A percentile compares a stretch with the other conserved stretches of the same genome.
phyloP scores from a whole-genome alignment of 75 land plant species.

The Selaginella moellendorffii region DNA sequence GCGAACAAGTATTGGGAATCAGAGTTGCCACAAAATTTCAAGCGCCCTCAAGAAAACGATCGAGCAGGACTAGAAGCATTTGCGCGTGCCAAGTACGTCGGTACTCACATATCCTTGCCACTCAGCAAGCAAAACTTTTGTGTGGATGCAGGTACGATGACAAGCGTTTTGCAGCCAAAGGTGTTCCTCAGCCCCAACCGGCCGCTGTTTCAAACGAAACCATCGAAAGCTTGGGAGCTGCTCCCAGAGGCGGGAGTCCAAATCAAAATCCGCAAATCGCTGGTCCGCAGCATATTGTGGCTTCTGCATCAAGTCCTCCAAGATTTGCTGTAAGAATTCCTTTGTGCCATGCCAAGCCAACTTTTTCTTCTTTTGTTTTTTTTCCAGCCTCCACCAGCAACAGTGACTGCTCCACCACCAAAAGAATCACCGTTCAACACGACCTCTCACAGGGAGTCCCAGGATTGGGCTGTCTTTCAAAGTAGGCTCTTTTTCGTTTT shows the following conservation, averaged over 20 bases:
- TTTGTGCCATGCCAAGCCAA: too few species aligned
- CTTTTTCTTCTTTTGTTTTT: background rate
- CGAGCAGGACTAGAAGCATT: background rate
- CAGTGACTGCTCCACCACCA: background rate
- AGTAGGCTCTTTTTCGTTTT: background rate
- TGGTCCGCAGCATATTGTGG: background rate
- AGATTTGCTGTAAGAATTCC: background rate
- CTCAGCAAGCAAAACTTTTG: too few species aligned
- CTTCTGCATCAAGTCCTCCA: background rate
- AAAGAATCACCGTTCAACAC: background rate
- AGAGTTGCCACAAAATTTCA: slow-evolving; percentile 1
- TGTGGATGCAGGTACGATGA: background rate
- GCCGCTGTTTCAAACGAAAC: background rate
- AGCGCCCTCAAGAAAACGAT: slow-evolving; percentile 1
- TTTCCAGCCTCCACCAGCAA: background rate
- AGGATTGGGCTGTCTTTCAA: background rate
- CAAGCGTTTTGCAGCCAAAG: background rate
- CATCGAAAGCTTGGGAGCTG: background rate
- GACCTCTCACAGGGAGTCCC: background rate
- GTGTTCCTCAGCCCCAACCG: background rate
- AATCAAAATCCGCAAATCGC: background rate
- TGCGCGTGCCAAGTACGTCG: background rate
- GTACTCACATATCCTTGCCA: background rate
- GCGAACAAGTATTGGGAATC: slow-evolving; percentile 9
- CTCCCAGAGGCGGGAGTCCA: background rate